A percentile compares a stretch with the other conserved stretches of the same genome.
Evolutionary conservation across 768 basidiomycete species (phyloP).

Genomic region (Termitomyces eurrhizus): DNA sequence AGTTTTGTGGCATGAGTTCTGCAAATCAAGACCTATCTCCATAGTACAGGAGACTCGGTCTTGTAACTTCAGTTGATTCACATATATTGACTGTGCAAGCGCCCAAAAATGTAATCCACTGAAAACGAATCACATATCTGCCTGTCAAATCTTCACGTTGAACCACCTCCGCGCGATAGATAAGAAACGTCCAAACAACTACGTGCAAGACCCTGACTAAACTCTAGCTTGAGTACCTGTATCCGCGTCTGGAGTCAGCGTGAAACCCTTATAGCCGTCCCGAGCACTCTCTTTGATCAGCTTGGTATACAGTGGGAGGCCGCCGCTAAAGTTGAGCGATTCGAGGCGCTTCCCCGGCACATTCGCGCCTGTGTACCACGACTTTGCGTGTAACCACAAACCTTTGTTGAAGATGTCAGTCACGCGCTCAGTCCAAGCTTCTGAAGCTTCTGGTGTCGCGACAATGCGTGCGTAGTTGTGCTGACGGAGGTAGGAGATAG

Average conservation of each 20-base stretch:
- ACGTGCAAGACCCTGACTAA: neutral
- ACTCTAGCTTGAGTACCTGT: neutral
- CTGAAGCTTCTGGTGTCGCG: slow-evolving; percentile 11
- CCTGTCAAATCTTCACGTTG: no score
- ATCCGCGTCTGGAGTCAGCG: neutral
- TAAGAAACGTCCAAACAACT: neutral
- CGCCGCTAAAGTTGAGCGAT: slow-evolving; percentile 21
- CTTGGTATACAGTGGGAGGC: slow-evolving; percentile 17
- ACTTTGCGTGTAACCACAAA: slow-evolving; percentile 17
- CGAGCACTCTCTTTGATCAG: slow-evolving; percentile 17
- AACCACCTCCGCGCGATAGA: no score
- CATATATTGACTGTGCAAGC: no score
- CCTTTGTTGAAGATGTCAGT: slow-evolving; percentile 8
- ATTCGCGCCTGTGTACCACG: slow-evolving; percentile 25
- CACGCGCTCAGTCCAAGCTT: slow-evolving; percentile 12
- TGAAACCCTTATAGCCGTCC: slow-evolving; percentile 16
- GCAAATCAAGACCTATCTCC: no score
- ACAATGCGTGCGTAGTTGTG: slow-evolving; percentile 13
- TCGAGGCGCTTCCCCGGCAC: slow-evolving; percentile 21
- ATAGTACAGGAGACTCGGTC: no score
- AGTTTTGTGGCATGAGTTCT: no score
- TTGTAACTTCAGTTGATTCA: no score
- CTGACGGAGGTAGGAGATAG: slow-evolving; percentile 15
- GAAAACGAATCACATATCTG: no score
- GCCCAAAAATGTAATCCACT: no score